Percentiles rank a stretch among this genome's conserved stretches.
Evolutionary conservation across 1,284 basidiomycete genomes (phyloP).

Genomic region (Ustilago tritici): DNA sequence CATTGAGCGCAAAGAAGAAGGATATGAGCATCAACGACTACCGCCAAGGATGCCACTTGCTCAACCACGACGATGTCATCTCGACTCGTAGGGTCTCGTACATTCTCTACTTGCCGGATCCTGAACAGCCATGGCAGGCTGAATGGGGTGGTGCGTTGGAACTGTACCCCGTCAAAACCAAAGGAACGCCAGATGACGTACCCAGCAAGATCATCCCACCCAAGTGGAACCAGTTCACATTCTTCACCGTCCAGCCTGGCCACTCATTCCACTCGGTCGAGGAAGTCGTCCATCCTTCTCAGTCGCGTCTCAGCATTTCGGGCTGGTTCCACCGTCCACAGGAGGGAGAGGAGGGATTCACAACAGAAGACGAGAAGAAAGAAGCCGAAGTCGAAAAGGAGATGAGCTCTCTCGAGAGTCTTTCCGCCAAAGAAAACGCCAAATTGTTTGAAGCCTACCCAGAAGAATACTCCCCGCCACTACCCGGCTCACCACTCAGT

Average conservation of each 20-base stretch:
- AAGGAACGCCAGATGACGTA: conserved; percentile 58
- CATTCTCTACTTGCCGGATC: conserved; percentile 96
- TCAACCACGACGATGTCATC: conserved; percentile 85
- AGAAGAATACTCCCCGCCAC: conserved; percentile 44
- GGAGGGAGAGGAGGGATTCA: conserved; percentile 88
- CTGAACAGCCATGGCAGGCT: conserved; percentile 77
- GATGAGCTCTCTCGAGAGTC: conserved; percentile 66
- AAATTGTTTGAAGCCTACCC: conserved; percentile 74
- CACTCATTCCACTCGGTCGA: conserved; percentile 96
- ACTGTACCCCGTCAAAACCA: conserved; percentile 79
- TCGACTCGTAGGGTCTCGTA: conserved; percentile 94
- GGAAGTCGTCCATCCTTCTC: conserved; percentile 76
- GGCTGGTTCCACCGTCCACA: conserved; percentile 93
- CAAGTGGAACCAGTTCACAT: conserved; percentile 94
- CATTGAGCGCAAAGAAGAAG: conserved; percentile 88
- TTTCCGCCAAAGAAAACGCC: conserved; percentile 77
- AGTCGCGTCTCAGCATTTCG: conserved; percentile 79
- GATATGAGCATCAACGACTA: conserved; percentile 97
- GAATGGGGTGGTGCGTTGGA: conserved; percentile 94
- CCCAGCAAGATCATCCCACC: conserved; percentile 64
- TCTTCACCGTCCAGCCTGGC: conserved; percentile 88
- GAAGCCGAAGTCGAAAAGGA: conserved; percentile 62
- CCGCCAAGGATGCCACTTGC: conserved; percentile 84
- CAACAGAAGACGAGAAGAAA: conserved; percentile 73
- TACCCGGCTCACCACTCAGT: conserved; percentile 63